Base-by-base conservation (phyloP, 345 rosid genomes). In the Raphanus sativus region DNA sequence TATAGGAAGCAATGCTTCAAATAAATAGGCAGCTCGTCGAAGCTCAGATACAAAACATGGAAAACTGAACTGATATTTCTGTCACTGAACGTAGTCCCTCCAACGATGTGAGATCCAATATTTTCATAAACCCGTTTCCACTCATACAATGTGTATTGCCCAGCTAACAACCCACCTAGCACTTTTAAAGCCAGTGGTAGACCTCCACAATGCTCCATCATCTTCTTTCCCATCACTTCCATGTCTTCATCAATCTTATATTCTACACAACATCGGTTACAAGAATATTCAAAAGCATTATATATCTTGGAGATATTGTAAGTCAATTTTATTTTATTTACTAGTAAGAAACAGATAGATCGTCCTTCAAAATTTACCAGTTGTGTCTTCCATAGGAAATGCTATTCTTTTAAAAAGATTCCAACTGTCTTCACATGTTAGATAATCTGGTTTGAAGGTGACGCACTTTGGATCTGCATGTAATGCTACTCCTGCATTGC, bases 391-490 rank as follows among this genome's bases (percentile, higher is more conserved):
- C 33, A 4, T 4, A 3, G 68, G 77, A 56, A 82, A 82, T 1
- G 67, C 84, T 67, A 69, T 82, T 60, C 26, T 32, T 15, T 8
- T 6, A 1, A 62, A 62, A 15, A 32, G 42, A 2, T 67, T 78
- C 87, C 88, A 86, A 36, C 91, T 80, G 3, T 84, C 77, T 25
- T 69, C 10, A 0, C 4, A 21, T 0, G 75, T 68, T 45, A 84
- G 52, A 8, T 9, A 61, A 0, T 17, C 0, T 26, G 64, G 80
- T 17, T 71, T 66, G 13, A 74, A 17, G 6, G 4, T 40, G 42
- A 32, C 3, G 65, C 72, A 3, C 16, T 10, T n/a, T 4, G 67
- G 71, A 74, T 76, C 71, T 0, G 76, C 76, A 8, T 6, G 12
- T 11, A 75, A 15, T 0, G 65, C 87, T 0, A 87, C 70, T 0